Conservation (phyloP, 1,139 yeast species). For the Hanseniaspora uvarum region DNA sequence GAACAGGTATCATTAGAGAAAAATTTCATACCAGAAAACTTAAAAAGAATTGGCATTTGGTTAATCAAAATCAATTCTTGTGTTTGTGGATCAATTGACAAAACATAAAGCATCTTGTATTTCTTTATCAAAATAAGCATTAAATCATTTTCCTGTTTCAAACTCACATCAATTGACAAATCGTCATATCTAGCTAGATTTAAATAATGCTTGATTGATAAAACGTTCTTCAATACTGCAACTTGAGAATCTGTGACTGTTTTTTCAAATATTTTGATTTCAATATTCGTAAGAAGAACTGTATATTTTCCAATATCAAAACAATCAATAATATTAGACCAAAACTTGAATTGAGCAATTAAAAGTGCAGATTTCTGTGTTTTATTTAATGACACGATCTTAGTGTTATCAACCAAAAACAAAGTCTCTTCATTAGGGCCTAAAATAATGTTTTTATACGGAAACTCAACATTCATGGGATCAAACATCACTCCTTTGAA, state of each 20-base stretch:
- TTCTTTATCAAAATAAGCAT: conserved; percentile 6
- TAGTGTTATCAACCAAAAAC: conserved; percentile 9
- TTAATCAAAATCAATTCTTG: not conserved
- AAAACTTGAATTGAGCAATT: conserved; percentile 12
- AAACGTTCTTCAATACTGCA: not conserved
- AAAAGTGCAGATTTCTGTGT: not conserved
- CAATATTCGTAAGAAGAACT: conserved; percentile 1
- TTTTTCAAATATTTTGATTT: conserved; percentile 8
- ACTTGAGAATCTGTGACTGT: not conserved
- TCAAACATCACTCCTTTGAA: conserved; percentile 13
- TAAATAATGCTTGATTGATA: conserved; percentile 10
- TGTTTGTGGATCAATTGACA: not conserved
- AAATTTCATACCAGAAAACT: not conserved
- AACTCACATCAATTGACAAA: not conserved
- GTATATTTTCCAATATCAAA: not conserved
- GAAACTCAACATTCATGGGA: conserved; percentile 10
- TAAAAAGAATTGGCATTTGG: not conserved
- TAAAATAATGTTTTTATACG: not conserved
- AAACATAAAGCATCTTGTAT: conserved; percentile 3
- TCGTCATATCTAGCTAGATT: conserved; percentile 5
- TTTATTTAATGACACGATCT: conserved; percentile 11
- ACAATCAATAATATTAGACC: conserved; percentile 10
- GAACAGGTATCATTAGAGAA: not conserved
- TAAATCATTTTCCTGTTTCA: not conserved
- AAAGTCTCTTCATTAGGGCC: not conserved